Evolutionary conservation across 202 grass and related monocot species (phyloP).

Genomic region (Hordeum pubiflorum): DNA sequence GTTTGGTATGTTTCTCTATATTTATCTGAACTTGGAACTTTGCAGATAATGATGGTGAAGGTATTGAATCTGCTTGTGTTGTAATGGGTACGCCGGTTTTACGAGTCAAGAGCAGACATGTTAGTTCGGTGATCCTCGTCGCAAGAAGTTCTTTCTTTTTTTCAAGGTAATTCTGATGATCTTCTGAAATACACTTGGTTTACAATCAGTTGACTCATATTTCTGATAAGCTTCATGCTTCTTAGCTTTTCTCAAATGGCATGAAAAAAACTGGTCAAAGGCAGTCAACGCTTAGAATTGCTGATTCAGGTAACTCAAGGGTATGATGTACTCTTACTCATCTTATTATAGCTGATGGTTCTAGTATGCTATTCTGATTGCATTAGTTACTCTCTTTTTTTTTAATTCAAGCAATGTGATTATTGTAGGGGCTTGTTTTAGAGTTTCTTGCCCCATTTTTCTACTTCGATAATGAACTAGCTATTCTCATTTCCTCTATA

Average conservation of each 20-base stretch:
- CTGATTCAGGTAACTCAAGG: background rate
- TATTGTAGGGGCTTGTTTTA: background rate
- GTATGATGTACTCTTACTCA: background rate
- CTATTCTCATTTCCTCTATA: background rate
- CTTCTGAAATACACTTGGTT: background rate
- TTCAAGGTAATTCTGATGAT: background rate
- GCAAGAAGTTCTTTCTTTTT: background rate
- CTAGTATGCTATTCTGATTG: background rate
- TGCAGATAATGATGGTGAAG: background rate
- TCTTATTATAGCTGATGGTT: background rate
- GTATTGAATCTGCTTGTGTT: background rate
- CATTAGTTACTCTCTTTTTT: background rate
- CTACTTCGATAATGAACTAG: background rate
- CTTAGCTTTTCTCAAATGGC: background rate
- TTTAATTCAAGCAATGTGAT: background rate
- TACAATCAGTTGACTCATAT: background rate
- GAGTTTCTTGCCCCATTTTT: background rate
- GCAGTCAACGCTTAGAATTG: background rate
- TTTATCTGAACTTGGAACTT: background rate
- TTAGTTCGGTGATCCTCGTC: background rate
- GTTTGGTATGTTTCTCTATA: background rate
- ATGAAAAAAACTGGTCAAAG: background rate
- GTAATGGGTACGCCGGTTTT: background rate
- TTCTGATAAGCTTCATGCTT: background rate
- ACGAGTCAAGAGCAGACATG: background rate